Evolutionary conservation across 73 alveolate genomes (phyloP).

Genomic region (Paramecium sonneborni): DNA sequence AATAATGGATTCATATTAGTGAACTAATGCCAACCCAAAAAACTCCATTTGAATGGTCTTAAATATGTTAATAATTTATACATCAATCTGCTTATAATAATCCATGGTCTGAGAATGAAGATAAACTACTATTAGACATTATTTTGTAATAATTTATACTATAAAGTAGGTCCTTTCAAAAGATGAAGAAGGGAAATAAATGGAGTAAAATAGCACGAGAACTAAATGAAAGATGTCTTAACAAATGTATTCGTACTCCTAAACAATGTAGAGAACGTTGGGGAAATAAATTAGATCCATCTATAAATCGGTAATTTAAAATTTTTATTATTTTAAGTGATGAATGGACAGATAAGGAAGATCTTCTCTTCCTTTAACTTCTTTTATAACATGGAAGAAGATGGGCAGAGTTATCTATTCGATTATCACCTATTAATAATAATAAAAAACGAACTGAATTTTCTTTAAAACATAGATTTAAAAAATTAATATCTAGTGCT

Average conservation of each 20-base stretch:
- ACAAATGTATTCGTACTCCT: neutral
- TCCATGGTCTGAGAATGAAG: constrained; percentile 46
- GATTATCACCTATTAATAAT: neutral
- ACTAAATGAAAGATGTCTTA: neutral
- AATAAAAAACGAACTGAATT: constrained; percentile 45
- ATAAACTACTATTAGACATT: constrained; percentile 34
- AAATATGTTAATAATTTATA: constrained; percentile 84
- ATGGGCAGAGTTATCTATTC: constrained; percentile 73
- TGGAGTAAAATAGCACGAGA: constrained; percentile 46
- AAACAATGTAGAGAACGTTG: constrained; percentile 94
- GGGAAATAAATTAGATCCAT: constrained; percentile 89
- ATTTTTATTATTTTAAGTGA: constrained; percentile 59
- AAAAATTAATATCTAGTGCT: neutral
- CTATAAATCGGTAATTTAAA: constrained; percentile 63
- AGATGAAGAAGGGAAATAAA: neutral
- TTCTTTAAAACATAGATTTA: constrained; percentile 43
- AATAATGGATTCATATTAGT: constrained; percentile 5
- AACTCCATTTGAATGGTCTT: constrained; percentile 77
- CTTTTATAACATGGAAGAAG: constrained; percentile 82
- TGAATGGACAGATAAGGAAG: constrained; percentile 87
- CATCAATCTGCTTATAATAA: constrained; percentile 63
- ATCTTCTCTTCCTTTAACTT: constrained; percentile 74
- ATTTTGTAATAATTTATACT: neutral
- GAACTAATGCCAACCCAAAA: constrained; percentile 29
- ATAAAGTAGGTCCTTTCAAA: neutral